Evolutionary conservation across 1,139 yeast species (phyloP).

Genomic region (Blastobotrys persicus): DNA sequence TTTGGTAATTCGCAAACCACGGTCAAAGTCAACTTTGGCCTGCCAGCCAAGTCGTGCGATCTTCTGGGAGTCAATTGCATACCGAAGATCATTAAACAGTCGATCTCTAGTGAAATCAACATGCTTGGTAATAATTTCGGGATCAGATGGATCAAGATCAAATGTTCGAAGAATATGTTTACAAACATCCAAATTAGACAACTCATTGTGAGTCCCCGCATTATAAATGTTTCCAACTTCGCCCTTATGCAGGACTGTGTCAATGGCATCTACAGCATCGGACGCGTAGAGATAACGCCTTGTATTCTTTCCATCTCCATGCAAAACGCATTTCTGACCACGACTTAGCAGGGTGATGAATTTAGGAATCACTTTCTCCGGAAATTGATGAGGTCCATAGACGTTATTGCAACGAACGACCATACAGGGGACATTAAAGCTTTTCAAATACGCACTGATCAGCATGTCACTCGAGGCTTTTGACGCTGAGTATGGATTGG

Average conservation of each 20-base stretch:
- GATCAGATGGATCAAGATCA: slow-evolving; percentile 26
- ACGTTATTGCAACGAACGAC: slow-evolving; percentile 54
- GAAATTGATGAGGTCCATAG: slow-evolving; percentile 56
- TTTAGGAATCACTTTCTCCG: slow-evolving; percentile 55
- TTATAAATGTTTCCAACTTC: slow-evolving; percentile 44
- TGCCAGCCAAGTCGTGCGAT: slow-evolving; percentile 49
- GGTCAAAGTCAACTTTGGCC: slow-evolving; percentile 40
- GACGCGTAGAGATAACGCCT: slow-evolving; percentile 49
- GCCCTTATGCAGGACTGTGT: slow-evolving; percentile 38
- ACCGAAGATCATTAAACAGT: slow-evolving; percentile 51
- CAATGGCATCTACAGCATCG: slow-evolving; percentile 50
- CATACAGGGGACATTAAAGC: slow-evolving; percentile 46
- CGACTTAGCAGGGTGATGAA: slow-evolving; percentile 36
- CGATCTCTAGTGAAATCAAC: slow-evolving; percentile 46
- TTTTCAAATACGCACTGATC: slow-evolving; percentile 46
- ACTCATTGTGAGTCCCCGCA: slow-evolving; percentile 49
- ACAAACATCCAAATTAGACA: slow-evolving; percentile 42
- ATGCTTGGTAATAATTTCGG: slow-evolving; percentile 22
- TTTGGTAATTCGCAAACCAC: slow-evolving; percentile 41
- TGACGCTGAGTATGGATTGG: slow-evolving; percentile 61
- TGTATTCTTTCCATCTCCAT: slow-evolving; percentile 50
- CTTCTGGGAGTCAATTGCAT: slow-evolving; percentile 44
- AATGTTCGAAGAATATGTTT: slow-evolving; percentile 32
- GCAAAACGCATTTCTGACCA: slow-evolving; percentile 38
- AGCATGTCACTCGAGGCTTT: slow-evolving; percentile 58